Evolutionary conservation across 805 yeast genomes (phyloP), one percentile per base, ranked within the genome.

Genomic region (Teunomyces tritomae): DNA sequence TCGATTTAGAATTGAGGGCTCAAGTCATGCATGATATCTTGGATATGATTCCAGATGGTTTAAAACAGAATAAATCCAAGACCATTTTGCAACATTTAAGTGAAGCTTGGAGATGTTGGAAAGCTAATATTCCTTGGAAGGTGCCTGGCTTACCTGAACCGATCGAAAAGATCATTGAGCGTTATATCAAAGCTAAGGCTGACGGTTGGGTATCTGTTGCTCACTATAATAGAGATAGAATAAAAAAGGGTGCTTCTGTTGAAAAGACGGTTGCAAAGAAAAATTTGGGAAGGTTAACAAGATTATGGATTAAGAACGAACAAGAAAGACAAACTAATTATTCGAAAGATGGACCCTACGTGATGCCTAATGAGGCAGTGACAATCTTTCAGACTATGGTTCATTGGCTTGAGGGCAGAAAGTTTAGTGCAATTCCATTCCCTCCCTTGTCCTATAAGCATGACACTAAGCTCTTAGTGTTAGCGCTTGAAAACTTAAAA

Each of bases 21-120:
- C 85, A 96, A 36, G 98, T 94, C 0, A 82, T 94, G 88, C 90
- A 89, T 59, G 99, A 94, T 62, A 92, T 94, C 42, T 70, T 94
- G 49, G 99, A 94, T 62, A 90, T 90, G 96, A 90, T 94, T 41
- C 99, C 99, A 0, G 97, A 89, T 52, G 96, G 96, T 1, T 78
- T 94, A 51, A 85, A 88, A 57, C 94, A 89, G 59, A 87, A 80
- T 53, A 91, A 89, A 62, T 83, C 97, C 1, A 86, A 87, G 58
- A 83, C 96, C 0, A 86, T 94, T 45, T 67, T 94, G 42, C 98
- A 94, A 59, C 99, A 94, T 66, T 74, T 94, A 49, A 87, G 96
- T 61, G 99, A 94, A 65, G 99, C 99, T 0, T 94, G 99, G 99
- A 75, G 99, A 63, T 94, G 98, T 64, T 94, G 99, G 99, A 94